These are phyloP conservation scores for Suillus subluteus DNA, from an alignment of 768 basidiomycete species.

Conservation along the genomic window DNA sequence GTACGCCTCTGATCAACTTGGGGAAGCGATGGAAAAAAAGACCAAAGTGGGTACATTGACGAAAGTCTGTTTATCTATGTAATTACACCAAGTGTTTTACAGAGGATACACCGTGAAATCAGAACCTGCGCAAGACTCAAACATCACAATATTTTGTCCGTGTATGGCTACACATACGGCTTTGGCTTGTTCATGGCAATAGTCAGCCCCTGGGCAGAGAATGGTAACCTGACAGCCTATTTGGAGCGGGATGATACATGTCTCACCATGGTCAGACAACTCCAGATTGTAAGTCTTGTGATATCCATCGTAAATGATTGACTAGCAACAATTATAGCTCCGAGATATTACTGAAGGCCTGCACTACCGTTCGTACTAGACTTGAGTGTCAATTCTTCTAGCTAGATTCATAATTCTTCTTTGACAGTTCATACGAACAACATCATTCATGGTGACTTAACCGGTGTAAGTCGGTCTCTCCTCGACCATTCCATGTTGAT, in stretches of 20 bases:
- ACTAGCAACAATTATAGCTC: background rate
- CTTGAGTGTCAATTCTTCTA: background rate
- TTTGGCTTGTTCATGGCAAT: constrained; percentile 24
- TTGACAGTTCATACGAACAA: constrained; percentile 4
- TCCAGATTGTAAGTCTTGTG: constrained; percentile 20
- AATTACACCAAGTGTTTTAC: background rate
- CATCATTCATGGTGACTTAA: constrained; percentile 14
- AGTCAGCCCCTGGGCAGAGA: constrained; percentile 25
- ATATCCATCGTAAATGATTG: background rate
- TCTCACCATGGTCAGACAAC: constrained; percentile 15
- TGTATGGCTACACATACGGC: constrained; percentile 23
- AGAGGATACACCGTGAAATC: constrained; percentile 27
- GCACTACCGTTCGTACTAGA: background rate
- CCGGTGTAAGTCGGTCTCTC: constrained; percentile 5
- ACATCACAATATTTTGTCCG: constrained; percentile 25
- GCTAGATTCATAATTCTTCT: background rate
- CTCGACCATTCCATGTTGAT: background rate
- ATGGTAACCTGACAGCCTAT: constrained; percentile 21
- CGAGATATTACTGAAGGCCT: background rate
- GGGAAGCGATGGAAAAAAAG: background rate
- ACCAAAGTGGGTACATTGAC: background rate
- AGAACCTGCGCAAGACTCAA: constrained; percentile 6
- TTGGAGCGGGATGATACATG: constrained; percentile 12
- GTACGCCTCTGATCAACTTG: background rate
- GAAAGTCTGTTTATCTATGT: background rate